Evolutionary conservation across 176 grass and related monocot genomes (phyloP).

Genomic region (Calamus simplicifolius): DNA sequence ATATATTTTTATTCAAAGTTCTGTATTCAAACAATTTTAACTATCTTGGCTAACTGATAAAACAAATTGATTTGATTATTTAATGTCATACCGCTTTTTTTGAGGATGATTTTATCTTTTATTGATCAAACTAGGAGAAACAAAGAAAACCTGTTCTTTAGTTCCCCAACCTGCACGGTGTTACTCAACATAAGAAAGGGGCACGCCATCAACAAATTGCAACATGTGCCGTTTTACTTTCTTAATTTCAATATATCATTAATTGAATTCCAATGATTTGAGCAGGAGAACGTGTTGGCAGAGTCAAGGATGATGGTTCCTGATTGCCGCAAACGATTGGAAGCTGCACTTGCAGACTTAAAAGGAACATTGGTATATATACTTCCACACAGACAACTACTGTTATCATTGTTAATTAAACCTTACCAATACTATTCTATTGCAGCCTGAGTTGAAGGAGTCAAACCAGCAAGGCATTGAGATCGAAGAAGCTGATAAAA

Average conservation of each 20-base stretch:
- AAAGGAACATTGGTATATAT: conserved; percentile 60
- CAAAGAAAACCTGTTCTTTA: not conserved
- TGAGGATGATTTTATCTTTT: too few species aligned
- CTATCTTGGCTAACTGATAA: too few species aligned
- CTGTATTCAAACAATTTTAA: too few species aligned
- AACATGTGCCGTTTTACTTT: too few species aligned
- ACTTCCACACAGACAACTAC: not conserved
- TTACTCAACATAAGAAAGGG: too few species aligned
- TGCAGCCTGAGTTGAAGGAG: conserved; percentile 75
- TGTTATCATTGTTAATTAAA: too few species aligned
- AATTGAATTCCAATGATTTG: not conserved
- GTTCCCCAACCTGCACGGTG: not conserved
- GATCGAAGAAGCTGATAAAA: conserved; percentile 63
- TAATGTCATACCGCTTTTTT: too few species aligned
- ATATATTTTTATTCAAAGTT: too few species aligned
- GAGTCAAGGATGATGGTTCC: conserved; percentile 98
- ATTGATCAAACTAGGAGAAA: too few species aligned
- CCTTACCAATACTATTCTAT: not conserved
- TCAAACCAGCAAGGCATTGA: conserved; percentile 57
- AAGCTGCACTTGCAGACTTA: conserved; percentile 67
- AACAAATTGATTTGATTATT: too few species aligned
- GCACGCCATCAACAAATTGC: too few species aligned
- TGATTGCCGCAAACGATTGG: conserved; percentile 89
- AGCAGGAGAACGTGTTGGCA: conserved; percentile 85
- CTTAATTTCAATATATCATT: too few species aligned